phyloP scores from a whole-genome alignment of 495 filamentous ascomycete genomes.

The Hypoxylon lenormandii region DNA sequence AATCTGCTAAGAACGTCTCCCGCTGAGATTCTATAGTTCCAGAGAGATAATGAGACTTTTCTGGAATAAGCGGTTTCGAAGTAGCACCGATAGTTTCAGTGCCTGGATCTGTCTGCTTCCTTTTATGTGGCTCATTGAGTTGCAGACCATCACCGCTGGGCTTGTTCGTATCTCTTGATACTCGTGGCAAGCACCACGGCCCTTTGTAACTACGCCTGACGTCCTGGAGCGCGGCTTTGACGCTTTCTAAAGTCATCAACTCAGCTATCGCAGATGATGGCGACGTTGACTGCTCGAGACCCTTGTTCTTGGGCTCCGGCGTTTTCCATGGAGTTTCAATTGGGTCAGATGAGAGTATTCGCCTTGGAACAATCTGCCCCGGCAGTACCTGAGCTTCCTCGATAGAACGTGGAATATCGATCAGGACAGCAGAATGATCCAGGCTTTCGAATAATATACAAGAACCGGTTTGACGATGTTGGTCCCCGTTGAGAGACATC shows the following conservation, averaged over 20 bases:
- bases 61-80: constrained; percentile 44
- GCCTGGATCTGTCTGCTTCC: constrained; percentile 34
- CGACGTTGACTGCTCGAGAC: constrained; percentile 11
- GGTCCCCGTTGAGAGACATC: constrained; percentile 12
- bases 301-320: constrained; percentile 58
- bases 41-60: constrained; percentile 52
- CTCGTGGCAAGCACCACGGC: constrained; percentile 61
- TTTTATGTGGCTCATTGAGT: constrained; percentile 28
- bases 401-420: constrained; percentile 62
- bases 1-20: constrained; percentile 47
- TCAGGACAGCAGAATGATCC: constrained; percentile 51
- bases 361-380: constrained; percentile 37
- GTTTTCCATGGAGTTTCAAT: constrained; percentile 56
- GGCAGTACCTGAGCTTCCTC: constrained; percentile 61
- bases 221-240: constrained; percentile 57
- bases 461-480: constrained; percentile 31
- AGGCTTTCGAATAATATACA: constrained; percentile 58
- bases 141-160: constrained; percentile 8
- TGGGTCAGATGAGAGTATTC: constrained; percentile 55
- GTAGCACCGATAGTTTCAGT: constrained; percentile 1
- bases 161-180: constrained; percentile 10
- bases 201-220: constrained; percentile 52
- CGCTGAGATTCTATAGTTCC: constrained; percentile 57
- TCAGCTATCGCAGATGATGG: constrained; percentile 58
- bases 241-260: constrained; percentile 60